Evolutionary conservation across 768 basidiomycete species (phyloP).

Genomic region (Tylopilus intermedius): DNA sequence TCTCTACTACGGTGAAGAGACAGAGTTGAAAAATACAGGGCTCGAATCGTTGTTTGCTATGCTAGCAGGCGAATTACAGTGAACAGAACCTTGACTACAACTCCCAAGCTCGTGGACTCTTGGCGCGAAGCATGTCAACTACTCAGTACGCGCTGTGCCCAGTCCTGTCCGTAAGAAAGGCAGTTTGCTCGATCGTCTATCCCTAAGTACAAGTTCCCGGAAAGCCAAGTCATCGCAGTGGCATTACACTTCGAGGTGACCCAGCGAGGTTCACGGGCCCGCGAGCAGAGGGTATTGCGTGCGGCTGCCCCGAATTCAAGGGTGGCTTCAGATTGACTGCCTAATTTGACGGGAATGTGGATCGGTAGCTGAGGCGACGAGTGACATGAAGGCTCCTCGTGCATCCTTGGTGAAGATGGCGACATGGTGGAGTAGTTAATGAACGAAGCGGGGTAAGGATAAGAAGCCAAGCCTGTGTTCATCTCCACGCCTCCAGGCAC

Average conservation of each 20-base stretch:
- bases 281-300: conserved; percentile 9
- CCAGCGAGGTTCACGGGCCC: conserved; percentile 17
- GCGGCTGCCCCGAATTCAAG: conserved; percentile 10
- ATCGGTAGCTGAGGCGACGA: conserved; percentile 17
- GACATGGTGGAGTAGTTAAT: conserved; percentile 51
- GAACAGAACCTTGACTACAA: conserved; percentile 6
- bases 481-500: conserved; percentile 13
- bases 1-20: conserved; percentile 11
- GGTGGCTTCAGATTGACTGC: conserved; percentile 11
- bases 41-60: no score
- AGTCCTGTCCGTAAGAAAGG: background rate
- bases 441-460: conserved; percentile 30
- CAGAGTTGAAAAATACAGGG: no score
- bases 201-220: background rate
- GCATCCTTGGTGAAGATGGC: conserved; percentile 36
- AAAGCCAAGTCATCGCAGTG: conserved; percentile 19
- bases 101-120: background rate
- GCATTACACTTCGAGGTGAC: conserved; percentile 20
- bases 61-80: conserved; percentile 10
- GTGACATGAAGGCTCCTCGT: conserved; percentile 17
- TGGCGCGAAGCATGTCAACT: background rate
- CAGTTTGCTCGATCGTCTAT: conserved; percentile 2
- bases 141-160: conserved; percentile 1
- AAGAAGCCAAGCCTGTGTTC: conserved; percentile 8
- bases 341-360: conserved; percentile 17